phyloP scores from a whole-genome alignment of 352 stramenopile genomes.

The Globisporangium parvum region DNA sequence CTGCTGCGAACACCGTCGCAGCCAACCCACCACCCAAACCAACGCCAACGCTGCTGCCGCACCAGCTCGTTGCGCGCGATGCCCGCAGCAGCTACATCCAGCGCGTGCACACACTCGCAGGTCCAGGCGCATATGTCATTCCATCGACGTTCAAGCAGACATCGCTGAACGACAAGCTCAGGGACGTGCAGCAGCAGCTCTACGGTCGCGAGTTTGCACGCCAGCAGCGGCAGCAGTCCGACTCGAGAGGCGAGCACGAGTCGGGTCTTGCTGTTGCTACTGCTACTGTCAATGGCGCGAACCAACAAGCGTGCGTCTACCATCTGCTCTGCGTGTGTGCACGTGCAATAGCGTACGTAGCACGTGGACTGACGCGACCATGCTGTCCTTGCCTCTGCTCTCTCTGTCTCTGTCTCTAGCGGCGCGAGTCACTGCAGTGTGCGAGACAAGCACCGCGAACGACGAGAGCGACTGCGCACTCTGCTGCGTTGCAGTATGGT shows the following conservation, averaged over 20 bases:
- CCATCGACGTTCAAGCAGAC: slow-evolving; percentile 51
- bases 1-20: background rate
- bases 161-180: too few relatives aligned
- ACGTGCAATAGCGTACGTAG: background rate
- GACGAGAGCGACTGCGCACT: slow-evolving; percentile 26
- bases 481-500: slow-evolving; percentile 9
- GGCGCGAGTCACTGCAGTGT: background rate
- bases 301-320: background rate
- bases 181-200: too few relatives aligned
- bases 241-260: too few relatives aligned
- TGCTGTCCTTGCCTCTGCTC: background rate
- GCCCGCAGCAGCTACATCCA: slow-evolving; percentile 45
- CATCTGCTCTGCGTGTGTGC: background rate
- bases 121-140: slow-evolving; percentile 51
- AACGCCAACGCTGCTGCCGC: slow-evolving; percentile 13
- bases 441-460: slow-evolving; percentile 26
- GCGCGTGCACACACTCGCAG: slow-evolving; percentile 33
- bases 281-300: background rate
- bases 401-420: background rate
- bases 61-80: slow-evolving; percentile 23
- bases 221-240: too few relatives aligned
- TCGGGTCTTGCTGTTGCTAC: background rate
- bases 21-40: background rate
- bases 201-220: too few relatives aligned
- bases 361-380: background rate